Base-by-base conservation (phyloP, 768 basidiomycete species). In the Naematelia aurantialba region DNA sequence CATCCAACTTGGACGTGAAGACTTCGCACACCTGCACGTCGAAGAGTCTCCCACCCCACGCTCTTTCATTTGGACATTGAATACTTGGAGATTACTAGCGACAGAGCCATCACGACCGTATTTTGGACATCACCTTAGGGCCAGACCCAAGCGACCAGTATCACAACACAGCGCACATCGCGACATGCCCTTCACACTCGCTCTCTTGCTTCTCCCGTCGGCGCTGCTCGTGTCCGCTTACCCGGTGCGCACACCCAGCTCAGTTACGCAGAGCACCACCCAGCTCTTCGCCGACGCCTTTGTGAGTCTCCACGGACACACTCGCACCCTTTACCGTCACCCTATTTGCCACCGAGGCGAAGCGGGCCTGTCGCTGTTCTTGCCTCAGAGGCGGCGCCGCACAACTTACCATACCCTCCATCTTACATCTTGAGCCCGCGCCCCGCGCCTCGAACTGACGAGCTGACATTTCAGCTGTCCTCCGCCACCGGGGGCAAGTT, bases 261-360 rank as follows among this genome's bases (percentile, higher is more conserved):
- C 34, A 39, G 34, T 42, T 27, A 30, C 5, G 19, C 47, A n/a
- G 29, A 39, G 27, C 1, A 50, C 51, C 13, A 34, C 52, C 19
- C 47, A 59, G 25, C 31, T 52, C 1, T 59, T 59, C 45, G 57
- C 50, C 2, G 50, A 59, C 30, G 51, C 49, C 19, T 59, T 44
- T 34, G 57, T 59, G 24, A 45, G 57, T 59, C 24, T 46, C 14
- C 45, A 10, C 34, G 8, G 34, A 39, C 17, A 8, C 34, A 8
- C 17, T 39, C 34, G 8, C 17, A 8, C 34, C 34, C 34, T 8
- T 17, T 39, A 8, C 34, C 44, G 22, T 8, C 44, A 45, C 11
- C 26, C 25, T 31, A 4, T 10, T n/a, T 51, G 5, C 19, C 25
- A 4, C 19, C 21, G 39, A 19, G 29, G 8, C 2, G 1, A 17